Base-by-base conservation (phyloP, 2,329 filamentous ascomycete genomes). In the Trematosphaeria pertusa region DNA sequence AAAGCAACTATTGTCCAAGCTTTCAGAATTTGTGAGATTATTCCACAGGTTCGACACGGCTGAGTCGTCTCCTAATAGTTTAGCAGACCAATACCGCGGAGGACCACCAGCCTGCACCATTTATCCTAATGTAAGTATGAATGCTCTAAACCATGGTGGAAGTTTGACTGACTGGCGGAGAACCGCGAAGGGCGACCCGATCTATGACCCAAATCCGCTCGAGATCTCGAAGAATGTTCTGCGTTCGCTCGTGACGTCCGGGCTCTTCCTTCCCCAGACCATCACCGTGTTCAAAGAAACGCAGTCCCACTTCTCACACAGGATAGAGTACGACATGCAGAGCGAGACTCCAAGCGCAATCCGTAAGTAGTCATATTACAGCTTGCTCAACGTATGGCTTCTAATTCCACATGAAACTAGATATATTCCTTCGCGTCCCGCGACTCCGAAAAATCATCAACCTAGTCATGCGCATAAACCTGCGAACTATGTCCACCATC, bases 241-340 rank as follows among this genome's bases (percentile, higher is more conserved):
- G 3, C 4, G 12, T n/a, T 12, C 12, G 28, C 20, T 28, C n/a
- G 15, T 42, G 5, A n/a, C 15, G 12, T 22, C 38, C 5, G 30
- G 19, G 17, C 17, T 42, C n/a, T 42, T 42, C n/a, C 38, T 30
- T 14, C 38, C 38, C 11, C 38, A 42, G 19, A n/a, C 34, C 17
- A 18, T 28, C 31, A 43, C 38, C 12, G 28, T 34, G n/a, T 42
- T 18, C n/a, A 26, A 12, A 21, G 10, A 31, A 12, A 33, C 14
- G 10, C 15, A 32, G 12, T 17, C 15, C 20, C 40, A 43, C 20
- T 43, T 43, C 31, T 43, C 40, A 19, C 40, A 43, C 30, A 20
- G 15, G 11, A 18, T 36, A 15, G 11, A 17, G 12, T 36, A 36
- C 12, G 40, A 43, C 15, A 32, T 35, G 17, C 7, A 30, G 8